Conservation (phyloP, 805 yeast species). For the Cyberlindnera maritima region DNA sequence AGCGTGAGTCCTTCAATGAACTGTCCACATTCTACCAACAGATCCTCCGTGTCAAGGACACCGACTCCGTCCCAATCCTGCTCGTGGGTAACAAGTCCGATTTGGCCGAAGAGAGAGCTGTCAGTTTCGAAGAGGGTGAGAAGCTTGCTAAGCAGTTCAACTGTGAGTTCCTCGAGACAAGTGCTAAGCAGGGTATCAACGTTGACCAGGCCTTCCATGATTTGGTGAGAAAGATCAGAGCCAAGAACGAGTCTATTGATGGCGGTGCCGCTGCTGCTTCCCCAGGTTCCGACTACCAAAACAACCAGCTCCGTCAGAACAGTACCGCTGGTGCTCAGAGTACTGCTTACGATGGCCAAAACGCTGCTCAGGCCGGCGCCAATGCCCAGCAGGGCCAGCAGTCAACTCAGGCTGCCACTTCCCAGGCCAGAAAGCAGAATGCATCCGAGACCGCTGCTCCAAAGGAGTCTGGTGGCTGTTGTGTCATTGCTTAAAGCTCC, state of each 20-base stretch:
- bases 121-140: constrained; percentile 61
- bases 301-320: constrained; percentile 6
- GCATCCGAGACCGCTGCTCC: constrained; percentile 6
- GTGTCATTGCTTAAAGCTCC: constrained; percentile 26
- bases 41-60: constrained; percentile 72
- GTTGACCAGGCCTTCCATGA: constrained; percentile 83
- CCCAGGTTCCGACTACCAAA: constrained; percentile 3
- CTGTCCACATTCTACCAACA: constrained; percentile 77
- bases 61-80: constrained; percentile 71
- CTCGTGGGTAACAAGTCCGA: constrained; percentile 83
- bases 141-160: constrained; percentile 61
- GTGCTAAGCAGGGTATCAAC: constrained; percentile 87
- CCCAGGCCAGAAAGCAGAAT: constrained; percentile 13
- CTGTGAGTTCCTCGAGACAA: constrained; percentile 83
- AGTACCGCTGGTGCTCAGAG: constrained; percentile 11
- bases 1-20: constrained; percentile 82
- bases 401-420: constrained; percentile 2
- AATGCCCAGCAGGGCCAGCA: constrained; percentile 2
- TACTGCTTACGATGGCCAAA: not conserved
- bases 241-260: constrained; percentile 17
- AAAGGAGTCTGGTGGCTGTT: constrained; percentile 34
- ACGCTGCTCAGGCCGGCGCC: constrained; percentile 2
- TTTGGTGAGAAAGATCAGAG: constrained; percentile 55
- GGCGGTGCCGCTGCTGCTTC: constrained; percentile 1
- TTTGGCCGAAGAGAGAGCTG: constrained; percentile 72